These are phyloP conservation scores for Cystobasidium sp. DNA, from an alignment of 1,284 basidiomycete species.

Conservation along the genomic window DNA sequence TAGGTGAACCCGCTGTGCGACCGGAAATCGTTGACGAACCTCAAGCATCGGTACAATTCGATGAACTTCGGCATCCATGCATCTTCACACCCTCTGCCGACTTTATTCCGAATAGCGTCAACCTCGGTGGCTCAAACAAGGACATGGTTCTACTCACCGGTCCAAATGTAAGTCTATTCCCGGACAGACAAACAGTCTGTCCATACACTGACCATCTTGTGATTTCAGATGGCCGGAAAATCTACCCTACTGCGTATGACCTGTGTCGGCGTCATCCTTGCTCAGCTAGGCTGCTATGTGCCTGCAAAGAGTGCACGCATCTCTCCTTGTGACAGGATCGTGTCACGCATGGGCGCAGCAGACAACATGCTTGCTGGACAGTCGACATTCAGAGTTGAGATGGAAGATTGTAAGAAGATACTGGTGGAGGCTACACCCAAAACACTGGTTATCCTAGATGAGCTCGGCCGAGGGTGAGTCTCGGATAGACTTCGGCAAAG, in stretches of 20 bases:
- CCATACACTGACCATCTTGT: not conserved
- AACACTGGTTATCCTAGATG: slow-evolving; percentile 92
- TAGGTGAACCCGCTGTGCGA: slow-evolving; percentile 90
- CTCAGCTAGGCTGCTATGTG: slow-evolving; percentile 84
- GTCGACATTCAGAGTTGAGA: slow-evolving; percentile 94
- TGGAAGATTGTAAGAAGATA: slow-evolving; percentile 69
- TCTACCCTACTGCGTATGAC: slow-evolving; percentile 83
- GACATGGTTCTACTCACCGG: slow-evolving; percentile 76
- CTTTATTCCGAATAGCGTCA: slow-evolving; percentile 95
- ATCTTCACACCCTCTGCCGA: slow-evolving; percentile 57
- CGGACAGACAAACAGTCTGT: not conserved
- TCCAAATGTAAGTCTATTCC: slow-evolving; percentile 71
- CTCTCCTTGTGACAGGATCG: slow-evolving; percentile 88
- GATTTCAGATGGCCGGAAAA: slow-evolving; percentile 57
- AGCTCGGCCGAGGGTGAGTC: slow-evolving; percentile 76
- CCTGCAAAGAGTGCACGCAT: slow-evolving; percentile 82
- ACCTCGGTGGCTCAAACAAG: slow-evolving; percentile 66
- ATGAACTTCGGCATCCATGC: slow-evolving; percentile 80
- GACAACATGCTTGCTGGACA: slow-evolving; percentile 96
- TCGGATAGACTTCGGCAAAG: slow-evolving; percentile 53
- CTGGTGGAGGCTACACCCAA: slow-evolving; percentile 76
- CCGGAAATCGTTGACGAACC: slow-evolving; percentile 83
- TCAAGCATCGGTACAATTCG: slow-evolving; percentile 76
- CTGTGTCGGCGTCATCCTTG: slow-evolving; percentile 53
- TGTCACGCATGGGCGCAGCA: slow-evolving; percentile 96